phyloP scores from a whole-genome alignment of 495 filamentous ascomycete genomes.

The Xylaria intraflava region DNA sequence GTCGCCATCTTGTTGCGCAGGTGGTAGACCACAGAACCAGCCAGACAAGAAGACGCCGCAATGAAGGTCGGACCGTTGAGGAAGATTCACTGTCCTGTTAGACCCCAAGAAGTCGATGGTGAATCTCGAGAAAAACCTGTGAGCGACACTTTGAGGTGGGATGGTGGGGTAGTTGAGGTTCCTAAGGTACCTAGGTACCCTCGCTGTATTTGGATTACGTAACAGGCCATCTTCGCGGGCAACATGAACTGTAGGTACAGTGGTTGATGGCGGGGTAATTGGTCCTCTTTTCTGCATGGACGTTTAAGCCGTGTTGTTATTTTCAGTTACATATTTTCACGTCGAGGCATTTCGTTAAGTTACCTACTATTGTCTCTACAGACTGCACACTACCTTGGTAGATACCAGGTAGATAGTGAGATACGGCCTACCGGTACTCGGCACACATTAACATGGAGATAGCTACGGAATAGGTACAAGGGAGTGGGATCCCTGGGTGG shows the following conservation, averaged over 20 bases:
- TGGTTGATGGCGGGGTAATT: not conserved
- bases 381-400: too few species aligned
- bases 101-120: not conserved
- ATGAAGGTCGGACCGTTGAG: not conserved
- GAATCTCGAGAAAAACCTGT: slow-evolving; percentile 3
- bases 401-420: too few species aligned
- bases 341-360: not conserved
- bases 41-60: not conserved
- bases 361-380: too few species aligned
- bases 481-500: too few species aligned
- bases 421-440: too few species aligned
- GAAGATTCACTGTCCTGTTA: not conserved
- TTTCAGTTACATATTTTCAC: not conserved
- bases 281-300: not conserved
- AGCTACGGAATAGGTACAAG: too few species aligned
- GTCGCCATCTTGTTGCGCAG: slow-evolving; percentile 2
- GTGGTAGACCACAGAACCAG: not conserved
- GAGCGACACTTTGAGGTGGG: slow-evolving; percentile 6
- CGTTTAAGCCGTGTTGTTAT: too few species aligned
- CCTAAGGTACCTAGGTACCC: not conserved
- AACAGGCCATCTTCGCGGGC: too few species aligned
- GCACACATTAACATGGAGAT: too few species aligned
- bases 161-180: not conserved
- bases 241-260: not conserved
- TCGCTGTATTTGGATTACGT: not conserved